Evolutionary conservation across 345 rosid species (phyloP).

Genomic region (Trapa bicornis): DNA sequence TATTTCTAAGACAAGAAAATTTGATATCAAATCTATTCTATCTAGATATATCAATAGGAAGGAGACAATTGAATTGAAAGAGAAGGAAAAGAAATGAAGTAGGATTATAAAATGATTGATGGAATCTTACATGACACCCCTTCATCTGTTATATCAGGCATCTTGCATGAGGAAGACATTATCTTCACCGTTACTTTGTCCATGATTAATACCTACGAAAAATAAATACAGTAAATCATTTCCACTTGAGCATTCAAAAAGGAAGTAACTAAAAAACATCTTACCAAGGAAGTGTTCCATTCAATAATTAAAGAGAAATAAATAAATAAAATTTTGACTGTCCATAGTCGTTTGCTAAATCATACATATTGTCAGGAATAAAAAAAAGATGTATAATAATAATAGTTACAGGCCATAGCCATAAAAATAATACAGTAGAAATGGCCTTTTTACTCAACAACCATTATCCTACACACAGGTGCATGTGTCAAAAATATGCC

Average conservation of each 20-base stretch:
- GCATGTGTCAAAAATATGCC: background rate
- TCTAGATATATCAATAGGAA: background rate
- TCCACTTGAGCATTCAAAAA: no score
- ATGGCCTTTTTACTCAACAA: background rate
- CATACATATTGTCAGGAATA: background rate
- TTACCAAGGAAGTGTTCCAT: background rate
- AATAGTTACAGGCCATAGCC: background rate
- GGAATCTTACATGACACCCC: slow-evolving; percentile 87
- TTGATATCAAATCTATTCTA: slow-evolving; percentile 1
- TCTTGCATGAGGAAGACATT: slow-evolving; percentile 91
- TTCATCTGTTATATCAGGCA: slow-evolving; percentile 97
- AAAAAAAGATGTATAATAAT: background rate
- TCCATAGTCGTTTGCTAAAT: background rate
- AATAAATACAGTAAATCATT: background rate
- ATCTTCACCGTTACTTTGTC: slow-evolving; percentile 91
- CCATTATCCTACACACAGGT: background rate
- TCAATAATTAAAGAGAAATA: background rate
- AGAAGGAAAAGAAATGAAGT: background rate
- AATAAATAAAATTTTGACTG: background rate
- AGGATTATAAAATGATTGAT: background rate
- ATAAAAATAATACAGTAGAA: background rate
- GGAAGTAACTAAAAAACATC: background rate
- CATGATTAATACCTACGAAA: slow-evolving; percentile 79
- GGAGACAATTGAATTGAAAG: background rate
- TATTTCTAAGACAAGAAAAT: background rate